Percentiles rank a stretch among this genome's conserved stretches.
Evolutionary conservation across 495 filamentous ascomycete species (phyloP).

Genomic region (Annulohypoxylon stygium): DNA sequence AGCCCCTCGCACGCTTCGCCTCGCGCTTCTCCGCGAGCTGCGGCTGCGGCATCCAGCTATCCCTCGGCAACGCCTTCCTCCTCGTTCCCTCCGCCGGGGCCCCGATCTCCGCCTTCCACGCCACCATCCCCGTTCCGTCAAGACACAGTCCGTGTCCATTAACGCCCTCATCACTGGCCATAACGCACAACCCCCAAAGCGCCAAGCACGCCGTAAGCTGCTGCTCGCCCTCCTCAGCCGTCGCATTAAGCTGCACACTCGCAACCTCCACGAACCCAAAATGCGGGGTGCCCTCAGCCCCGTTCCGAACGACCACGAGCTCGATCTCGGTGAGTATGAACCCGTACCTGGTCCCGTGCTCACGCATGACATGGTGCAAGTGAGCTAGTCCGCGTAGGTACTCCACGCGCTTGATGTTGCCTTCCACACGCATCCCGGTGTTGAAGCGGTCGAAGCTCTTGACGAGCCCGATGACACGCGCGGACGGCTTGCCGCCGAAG

Average conservation of each 20-base stretch:
- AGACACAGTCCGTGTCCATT: conserved; percentile 24
- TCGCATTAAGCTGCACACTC: conserved; percentile 65
- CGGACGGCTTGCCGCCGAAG: conserved; percentile 77
- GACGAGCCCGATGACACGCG: conserved; percentile 86
- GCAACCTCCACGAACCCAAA: conserved; percentile 88
- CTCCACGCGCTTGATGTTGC: conserved; percentile 81
- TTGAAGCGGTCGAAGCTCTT: conserved; percentile 95
- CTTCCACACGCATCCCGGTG: conserved; percentile 88
- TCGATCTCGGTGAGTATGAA: conserved; percentile 97
- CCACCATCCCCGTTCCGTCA: conserved; percentile 72
- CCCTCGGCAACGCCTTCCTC: conserved; percentile 76
- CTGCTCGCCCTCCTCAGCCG: conserved; percentile 52
- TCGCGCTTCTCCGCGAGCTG: conserved; percentile 85
- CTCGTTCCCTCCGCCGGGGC: conserved; percentile 82
- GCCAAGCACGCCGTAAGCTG: conserved; percentile 69
- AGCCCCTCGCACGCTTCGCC: conserved; percentile 84
- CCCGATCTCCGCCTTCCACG: conserved; percentile 83
- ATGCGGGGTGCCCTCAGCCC: conserved; percentile 77
- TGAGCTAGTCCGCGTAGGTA: conserved; percentile 88
- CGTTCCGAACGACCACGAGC: conserved; percentile 87
- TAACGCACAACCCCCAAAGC: conserved; percentile 75
- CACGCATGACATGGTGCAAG: conserved; percentile 89
- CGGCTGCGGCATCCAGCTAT: conserved; percentile 89
- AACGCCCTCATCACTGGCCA: conserved; percentile 74
- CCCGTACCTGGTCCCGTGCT: conserved; percentile 90